phyloP scores from a whole-genome alignment of 2,329 filamentous ascomycete species.

The Fusarium stilboides region DNA sequence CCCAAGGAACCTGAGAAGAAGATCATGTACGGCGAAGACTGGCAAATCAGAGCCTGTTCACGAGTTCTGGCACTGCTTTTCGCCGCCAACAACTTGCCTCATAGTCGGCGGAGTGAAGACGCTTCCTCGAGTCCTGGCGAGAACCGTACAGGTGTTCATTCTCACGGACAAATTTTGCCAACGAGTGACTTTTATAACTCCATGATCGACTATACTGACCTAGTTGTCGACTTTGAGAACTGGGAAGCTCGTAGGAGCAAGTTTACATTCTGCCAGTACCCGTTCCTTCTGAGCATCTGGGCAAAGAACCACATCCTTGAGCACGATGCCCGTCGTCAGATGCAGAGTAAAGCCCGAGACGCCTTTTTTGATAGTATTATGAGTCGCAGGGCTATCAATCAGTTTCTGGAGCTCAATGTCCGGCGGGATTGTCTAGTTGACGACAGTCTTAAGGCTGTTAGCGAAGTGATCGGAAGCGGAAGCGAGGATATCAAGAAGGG shows the following conservation, averaged over 20 bases:
- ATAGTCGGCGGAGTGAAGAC: slow-evolving; percentile 55
- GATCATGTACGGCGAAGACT: slow-evolving; percentile 83
- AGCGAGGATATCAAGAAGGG: slow-evolving; percentile 93
- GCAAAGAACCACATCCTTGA: slow-evolving; percentile 93
- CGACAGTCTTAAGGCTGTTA: slow-evolving; percentile 87
- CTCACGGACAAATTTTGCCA: slow-evolving; percentile 77
- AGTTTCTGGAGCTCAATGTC: slow-evolving; percentile 83
- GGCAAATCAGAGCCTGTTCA: slow-evolving; percentile 88
- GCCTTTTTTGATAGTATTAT: slow-evolving; percentile 93
- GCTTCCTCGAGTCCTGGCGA: slow-evolving; percentile 42
- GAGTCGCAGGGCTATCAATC: slow-evolving; percentile 79
- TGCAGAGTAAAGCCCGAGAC: slow-evolving; percentile 89
- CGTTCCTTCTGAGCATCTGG: slow-evolving; percentile 91
- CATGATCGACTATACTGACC: slow-evolving; percentile 86
- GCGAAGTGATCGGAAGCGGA: slow-evolving; percentile 84
- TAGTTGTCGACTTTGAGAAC: slow-evolving; percentile 87
- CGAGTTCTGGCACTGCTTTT: slow-evolving; percentile 87
- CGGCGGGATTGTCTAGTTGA: slow-evolving; percentile 89
- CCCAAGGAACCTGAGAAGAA: slow-evolving; percentile 69
- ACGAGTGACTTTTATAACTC: slow-evolving; percentile 92
- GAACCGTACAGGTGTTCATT: slow-evolving; percentile 48
- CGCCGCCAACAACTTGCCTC: slow-evolving; percentile 78
- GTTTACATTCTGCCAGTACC: slow-evolving; percentile 93
- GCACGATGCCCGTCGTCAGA: slow-evolving; percentile 88
- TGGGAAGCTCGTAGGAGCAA: slow-evolving; percentile 84